Base-by-base conservation (phyloP, 495 filamentous ascomycete genomes). In the Xylaria curta region DNA sequence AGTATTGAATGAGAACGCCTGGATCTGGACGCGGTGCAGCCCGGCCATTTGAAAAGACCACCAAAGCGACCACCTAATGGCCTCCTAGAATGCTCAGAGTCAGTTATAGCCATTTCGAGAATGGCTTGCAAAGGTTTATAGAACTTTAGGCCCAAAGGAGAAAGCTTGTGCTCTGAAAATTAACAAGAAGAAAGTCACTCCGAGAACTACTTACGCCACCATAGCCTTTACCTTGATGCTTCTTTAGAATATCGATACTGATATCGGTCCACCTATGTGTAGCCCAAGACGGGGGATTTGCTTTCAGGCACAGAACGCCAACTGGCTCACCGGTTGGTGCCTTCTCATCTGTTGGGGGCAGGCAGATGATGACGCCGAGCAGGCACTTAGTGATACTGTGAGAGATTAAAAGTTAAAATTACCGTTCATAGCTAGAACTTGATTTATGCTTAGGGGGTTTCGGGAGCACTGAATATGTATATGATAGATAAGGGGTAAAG, bases 221-320 rank as follows among this genome's bases (percentile, higher is more conserved):
- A 62, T 88, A 89, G n/a, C 87, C 87, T 53, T 82, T 73, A 0
- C 85, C 81, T 13, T 84, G 84, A 53, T 82, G 79, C 13, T 58
- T 68, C 10, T 72, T 70, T 19, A 73, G 70, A 9, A 87, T 76
- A 44, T 80, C 78, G 28, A 88, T 80, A 12, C 81, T 82, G 59
- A 88, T 73, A 60, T 80, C 77, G 26, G 79, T 78, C 66, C 76
- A 74, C 28, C 86, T 79, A 71, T 88, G 85, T 58, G 86, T 84
- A 21, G 60, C 59, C 9, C 46, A 44, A 21, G 73, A 65, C 1
- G 66, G 73, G 9, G 68, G 51, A 3, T 59, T 66, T 4, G 66
- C 62, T 33, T 73, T 77, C 0, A 82, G 75, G 28, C 73, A 73
- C 15, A 81, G 58, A 31, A 80, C 66, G 12, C 78, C 76, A 13